Evolutionary conservation across 306 rosid species (phyloP).

Genomic region (Quercus wislizeni): DNA sequence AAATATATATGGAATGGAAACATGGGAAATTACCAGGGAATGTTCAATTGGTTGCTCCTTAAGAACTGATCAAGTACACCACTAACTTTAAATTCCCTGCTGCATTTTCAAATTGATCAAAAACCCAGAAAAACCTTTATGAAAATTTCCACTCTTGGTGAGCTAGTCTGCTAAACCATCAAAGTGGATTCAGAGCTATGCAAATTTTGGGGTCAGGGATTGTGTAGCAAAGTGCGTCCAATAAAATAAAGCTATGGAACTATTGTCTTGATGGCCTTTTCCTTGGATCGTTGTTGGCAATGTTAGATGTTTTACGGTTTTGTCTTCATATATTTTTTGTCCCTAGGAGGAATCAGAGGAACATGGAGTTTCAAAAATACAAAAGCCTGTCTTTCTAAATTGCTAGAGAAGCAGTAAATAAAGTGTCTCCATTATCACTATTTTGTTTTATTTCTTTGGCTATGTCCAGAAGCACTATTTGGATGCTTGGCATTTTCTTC

Average conservation of each 20-base stretch:
- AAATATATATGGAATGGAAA: neutral
- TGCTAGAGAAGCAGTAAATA: slow-evolving; percentile 17
- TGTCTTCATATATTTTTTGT: slow-evolving; percentile 36
- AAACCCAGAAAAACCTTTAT: neutral
- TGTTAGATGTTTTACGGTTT: slow-evolving; percentile 20
- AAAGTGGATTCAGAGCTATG: slow-evolving; percentile 22
- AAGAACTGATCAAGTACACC: neutral
- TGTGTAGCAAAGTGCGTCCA: slow-evolving; percentile 12
- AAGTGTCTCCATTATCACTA: slow-evolving; percentile 21
- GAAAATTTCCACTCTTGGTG: neutral
- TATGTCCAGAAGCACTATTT: slow-evolving; percentile 32
- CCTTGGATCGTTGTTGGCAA: slow-evolving; percentile 12
- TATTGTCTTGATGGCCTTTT: slow-evolving; percentile 3
- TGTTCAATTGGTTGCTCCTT: neutral
- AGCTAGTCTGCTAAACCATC: slow-evolving; percentile 2
- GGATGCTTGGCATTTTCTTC: slow-evolving; percentile 32
- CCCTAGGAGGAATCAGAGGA: slow-evolving; percentile 24
- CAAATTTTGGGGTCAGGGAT: neutral
- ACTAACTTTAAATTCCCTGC: neutral
- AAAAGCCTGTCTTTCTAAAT: neutral
- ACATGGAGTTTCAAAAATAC: slow-evolving; percentile 35
- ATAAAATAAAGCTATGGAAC: neutral
- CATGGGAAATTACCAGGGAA: slow-evolving; percentile 21
- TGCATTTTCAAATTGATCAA: neutral
- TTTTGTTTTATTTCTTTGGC: no score